These are phyloP conservation scores for Rhizopogon parksii DNA, from an alignment of 1,284 basidiomycete genomes.

Conservation along the genomic window DNA sequence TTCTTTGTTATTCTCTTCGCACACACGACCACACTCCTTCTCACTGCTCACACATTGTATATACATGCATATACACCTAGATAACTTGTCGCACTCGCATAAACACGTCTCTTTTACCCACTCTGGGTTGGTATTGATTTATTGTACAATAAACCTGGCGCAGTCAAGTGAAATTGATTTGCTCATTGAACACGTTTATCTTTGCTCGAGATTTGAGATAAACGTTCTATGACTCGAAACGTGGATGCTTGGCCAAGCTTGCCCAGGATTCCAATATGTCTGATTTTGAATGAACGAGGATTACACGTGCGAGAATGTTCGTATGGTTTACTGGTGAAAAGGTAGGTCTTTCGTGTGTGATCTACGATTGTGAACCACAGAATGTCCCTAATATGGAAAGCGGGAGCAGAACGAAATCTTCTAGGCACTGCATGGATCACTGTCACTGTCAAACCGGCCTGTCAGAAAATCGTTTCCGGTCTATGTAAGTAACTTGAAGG, in stretches of 20 bases:
- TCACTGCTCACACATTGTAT: slow-evolving; percentile 27
- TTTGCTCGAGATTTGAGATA: background rate
- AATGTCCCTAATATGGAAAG: background rate
- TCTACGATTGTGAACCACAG: background rate
- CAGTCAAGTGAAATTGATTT: slow-evolving; percentile 19
- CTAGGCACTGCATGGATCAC: background rate
- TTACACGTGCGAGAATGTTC: background rate
- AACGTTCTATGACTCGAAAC: background rate
- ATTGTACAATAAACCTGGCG: slow-evolving; percentile 27
- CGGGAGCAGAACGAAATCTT: no score
- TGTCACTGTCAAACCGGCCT: background rate
- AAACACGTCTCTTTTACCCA: slow-evolving; percentile 7
- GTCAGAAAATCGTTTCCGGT: no score
- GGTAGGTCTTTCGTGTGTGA: background rate
- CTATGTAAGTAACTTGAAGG: no score
- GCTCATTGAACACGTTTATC: background rate
- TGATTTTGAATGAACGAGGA: background rate
- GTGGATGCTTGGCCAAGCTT: background rate
- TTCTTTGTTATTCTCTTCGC: slow-evolving; percentile 16
- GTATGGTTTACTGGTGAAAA: background rate
- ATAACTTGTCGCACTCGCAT: slow-evolving; percentile 24
- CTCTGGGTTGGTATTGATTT: slow-evolving; percentile 29
- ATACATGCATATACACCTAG: slow-evolving; percentile 35
- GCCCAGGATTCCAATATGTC: background rate
- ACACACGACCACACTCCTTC: slow-evolving; percentile 8